Percentiles rank a stretch among this genome's conserved stretches.
These are phyloP conservation scores for Trametes meyenii DNA, from an alignment of 768 basidiomycete species.

Conservation along the genomic window DNA sequence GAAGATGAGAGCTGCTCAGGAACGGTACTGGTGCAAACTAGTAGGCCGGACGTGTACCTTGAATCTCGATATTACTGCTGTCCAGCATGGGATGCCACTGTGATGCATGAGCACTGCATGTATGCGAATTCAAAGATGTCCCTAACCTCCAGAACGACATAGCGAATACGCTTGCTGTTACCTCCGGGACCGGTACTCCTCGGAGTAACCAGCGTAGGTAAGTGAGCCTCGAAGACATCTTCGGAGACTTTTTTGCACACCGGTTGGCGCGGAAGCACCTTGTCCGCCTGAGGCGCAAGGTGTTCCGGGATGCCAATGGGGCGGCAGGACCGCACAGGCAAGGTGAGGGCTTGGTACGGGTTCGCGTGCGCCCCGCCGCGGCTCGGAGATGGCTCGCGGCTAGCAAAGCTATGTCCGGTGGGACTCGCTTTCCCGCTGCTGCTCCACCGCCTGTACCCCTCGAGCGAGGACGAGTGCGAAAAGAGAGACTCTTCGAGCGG, in stretches of 20 bases:
- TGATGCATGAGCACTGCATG: conserved; percentile 6
- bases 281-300: conserved; percentile 27
- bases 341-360: conserved; percentile 35
- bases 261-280: conserved; percentile 32
- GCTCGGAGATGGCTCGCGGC: conserved; percentile 27
- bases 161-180: conserved; percentile 72
- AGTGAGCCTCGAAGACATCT: conserved; percentile 67
- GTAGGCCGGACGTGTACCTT: conserved; percentile 48
- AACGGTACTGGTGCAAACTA: not conserved
- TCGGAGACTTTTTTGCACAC: conserved; percentile 54
- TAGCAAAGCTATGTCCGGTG: conserved; percentile 22
- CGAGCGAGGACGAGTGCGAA: conserved; percentile 76
- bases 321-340: conserved; percentile 67
- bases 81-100: conserved; percentile 90
- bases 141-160: conserved; percentile 79
- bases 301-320: conserved; percentile 56
- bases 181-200: conserved; percentile 62
- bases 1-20: conserved; percentile 3
- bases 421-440: conserved; percentile 62
- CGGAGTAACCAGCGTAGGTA: conserved; percentile 84
- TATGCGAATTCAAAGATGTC: conserved; percentile 12
- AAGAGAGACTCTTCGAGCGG: conserved; percentile 86
- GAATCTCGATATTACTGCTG: conserved; percentile 86
- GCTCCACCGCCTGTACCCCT: conserved; percentile 80
- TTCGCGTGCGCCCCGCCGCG: conserved; percentile 41